These are phyloP conservation scores for Pleurotus cornucopiae DNA, from an alignment of 768 basidiomycete genomes.

Conservation along the genomic window DNA sequence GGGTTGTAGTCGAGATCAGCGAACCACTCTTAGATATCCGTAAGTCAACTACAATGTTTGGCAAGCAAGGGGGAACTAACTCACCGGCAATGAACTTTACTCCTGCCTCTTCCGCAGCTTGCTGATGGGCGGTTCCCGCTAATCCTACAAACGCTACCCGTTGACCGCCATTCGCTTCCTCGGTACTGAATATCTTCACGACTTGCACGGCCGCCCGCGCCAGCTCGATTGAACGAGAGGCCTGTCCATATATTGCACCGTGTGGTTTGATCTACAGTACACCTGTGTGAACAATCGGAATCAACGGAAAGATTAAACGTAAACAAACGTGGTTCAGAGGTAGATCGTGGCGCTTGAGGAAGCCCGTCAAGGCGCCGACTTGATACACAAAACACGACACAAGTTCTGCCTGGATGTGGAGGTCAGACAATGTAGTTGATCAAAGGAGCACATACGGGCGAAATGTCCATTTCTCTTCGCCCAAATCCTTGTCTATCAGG, in stretches of 20 bases:
- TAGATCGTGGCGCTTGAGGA: constrained; percentile 49
- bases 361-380: constrained; percentile 60
- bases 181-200: constrained; percentile 41
- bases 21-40: constrained; percentile 49
- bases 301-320: neutral
- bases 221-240: constrained; percentile 48
- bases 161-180: constrained; percentile 13
- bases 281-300: neutral
- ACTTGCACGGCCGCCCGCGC: constrained; percentile 52
- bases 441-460: constrained; percentile 36
- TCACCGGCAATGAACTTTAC: constrained; percentile 61
- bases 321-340: constrained; percentile 47
- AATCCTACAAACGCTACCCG: constrained; percentile 58
- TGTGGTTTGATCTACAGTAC: constrained; percentile 51
- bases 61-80: neutral
- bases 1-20: constrained; percentile 59
- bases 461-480: constrained; percentile 58
- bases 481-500: constrained; percentile 66
- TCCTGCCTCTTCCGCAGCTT: constrained; percentile 46
- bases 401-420: constrained; percentile 45
- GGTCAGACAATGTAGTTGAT: neutral
- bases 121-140: constrained; percentile 59
- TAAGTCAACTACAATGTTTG: neutral
- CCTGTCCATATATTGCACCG: constrained; percentile 60
- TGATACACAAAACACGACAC: constrained; percentile 59